Evolutionary conservation across 2,329 filamentous ascomycete species (phyloP).

Genomic region (Ceratocystis diversiconidia): DNA sequence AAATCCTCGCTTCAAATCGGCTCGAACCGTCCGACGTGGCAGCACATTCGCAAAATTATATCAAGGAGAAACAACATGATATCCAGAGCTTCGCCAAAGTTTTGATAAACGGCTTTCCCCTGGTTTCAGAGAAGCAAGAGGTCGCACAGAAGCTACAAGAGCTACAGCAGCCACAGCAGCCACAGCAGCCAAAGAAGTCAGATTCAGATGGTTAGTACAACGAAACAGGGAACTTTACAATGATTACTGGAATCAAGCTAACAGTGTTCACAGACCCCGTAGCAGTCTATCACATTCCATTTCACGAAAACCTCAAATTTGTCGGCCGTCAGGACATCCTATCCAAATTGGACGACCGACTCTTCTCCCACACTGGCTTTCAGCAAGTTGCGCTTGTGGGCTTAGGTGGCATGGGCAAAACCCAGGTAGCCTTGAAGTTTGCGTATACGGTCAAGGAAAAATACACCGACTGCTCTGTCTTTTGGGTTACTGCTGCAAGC

Average conservation of each 20-base stretch:
- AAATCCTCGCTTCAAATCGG: no score
- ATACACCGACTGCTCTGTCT: neutral
- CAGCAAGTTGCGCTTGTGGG: neutral
- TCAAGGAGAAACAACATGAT: no score
- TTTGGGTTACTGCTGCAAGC: constrained; percentile 3
- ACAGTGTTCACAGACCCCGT: neutral
- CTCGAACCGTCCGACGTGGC: no score
- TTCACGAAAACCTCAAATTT: neutral
- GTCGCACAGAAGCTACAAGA: no score
- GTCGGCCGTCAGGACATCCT: neutral
- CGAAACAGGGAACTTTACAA: neutral
- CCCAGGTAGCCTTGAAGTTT: neutral
- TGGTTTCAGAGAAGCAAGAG: neutral
- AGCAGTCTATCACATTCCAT: neutral
- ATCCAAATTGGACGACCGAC: neutral
- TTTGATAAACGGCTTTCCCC: no score
- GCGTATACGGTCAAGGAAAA: neutral
- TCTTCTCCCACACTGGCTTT: neutral
- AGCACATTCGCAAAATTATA: no score
- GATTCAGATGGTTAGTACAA: neutral
- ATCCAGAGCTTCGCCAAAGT: no score
- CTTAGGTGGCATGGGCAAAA: neutral
- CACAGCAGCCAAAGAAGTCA: neutral
- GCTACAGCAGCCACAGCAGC: no score
- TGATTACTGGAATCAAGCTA: no score